These are phyloP conservation scores for Tripterygium wilfordii DNA, from an alignment of 177 flowering plant genomes.

Conservation along the genomic window DNA sequence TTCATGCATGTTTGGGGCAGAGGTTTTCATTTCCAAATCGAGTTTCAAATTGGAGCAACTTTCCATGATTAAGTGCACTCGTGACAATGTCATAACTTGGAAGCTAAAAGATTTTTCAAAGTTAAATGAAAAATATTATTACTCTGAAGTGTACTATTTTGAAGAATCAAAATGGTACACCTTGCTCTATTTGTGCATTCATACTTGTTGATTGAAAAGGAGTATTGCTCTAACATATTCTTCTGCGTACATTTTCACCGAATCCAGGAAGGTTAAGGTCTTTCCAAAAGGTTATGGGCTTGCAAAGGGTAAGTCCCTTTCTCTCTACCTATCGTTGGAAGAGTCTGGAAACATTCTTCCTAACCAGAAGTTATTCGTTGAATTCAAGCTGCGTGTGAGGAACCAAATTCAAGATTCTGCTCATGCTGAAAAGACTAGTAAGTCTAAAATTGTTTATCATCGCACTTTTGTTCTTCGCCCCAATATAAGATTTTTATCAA, in stretches of 20 bases:
- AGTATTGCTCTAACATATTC: too few relatives aligned
- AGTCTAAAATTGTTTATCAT: too few relatives aligned
- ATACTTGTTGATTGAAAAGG: too few relatives aligned
- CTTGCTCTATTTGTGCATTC: too few relatives aligned
- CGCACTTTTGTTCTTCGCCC: too few relatives aligned
- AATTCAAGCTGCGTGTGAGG: neutral
- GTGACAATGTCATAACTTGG: conserved; percentile 1
- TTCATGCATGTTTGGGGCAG: conserved; percentile 17
- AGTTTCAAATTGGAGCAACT: conserved; percentile 2
- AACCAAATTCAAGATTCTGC: neutral
- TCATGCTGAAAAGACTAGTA: too few relatives aligned
- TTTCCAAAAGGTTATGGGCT: neutral
- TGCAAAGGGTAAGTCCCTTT: neutral
- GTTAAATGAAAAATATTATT: neutral
- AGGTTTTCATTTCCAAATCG: conserved; percentile 10
- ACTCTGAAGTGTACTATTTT: conserved; percentile 3
- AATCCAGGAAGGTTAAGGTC: neutral
- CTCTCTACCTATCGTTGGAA: neutral
- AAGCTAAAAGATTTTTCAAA: too few relatives aligned
- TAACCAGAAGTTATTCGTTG: neutral
- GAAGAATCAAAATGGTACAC: too few relatives aligned
- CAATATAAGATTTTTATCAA: too few relatives aligned
- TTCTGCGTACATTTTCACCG: too few relatives aligned
- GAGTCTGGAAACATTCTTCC: neutral
- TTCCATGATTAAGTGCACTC: neutral